These are phyloP conservation scores for Dioscorea dumetorum DNA, from an alignment of 106 monocot species.

Conservation along the genomic window DNA sequence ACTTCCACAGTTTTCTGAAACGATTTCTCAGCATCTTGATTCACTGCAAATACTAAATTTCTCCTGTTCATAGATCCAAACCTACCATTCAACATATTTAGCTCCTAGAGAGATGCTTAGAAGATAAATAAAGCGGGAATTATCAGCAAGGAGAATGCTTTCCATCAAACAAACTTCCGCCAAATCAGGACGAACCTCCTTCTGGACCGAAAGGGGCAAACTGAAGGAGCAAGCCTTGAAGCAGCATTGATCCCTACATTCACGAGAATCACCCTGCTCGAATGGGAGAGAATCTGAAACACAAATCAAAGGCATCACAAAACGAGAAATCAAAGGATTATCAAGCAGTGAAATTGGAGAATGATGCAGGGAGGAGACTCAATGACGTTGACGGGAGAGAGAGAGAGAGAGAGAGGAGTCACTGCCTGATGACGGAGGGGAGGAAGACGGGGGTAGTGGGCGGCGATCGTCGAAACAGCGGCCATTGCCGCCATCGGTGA, in stretches of 20 bases:
- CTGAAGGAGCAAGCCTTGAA: too few species aligned
- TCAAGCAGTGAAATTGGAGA: too few species aligned
- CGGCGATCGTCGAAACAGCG: background rate
- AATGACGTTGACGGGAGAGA: background rate
- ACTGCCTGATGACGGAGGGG: background rate
- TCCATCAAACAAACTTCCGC: too few species aligned
- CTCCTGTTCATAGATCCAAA: conserved; percentile 42
- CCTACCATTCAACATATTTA: background rate
- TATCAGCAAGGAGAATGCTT: too few species aligned
- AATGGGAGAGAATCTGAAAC: too few species aligned
- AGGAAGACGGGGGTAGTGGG: background rate
- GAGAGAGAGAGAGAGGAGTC: background rate
- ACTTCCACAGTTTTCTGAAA: conserved; percentile 88
- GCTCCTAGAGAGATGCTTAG: background rate
- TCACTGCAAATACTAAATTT: conserved; percentile 47
- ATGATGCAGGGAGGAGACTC: too few species aligned
- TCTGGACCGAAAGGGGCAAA: too few species aligned
- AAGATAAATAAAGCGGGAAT: background rate
- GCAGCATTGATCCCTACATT: too few species aligned
- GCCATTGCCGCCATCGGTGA: background rate
- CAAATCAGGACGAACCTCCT: too few species aligned
- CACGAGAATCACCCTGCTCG: too few species aligned
- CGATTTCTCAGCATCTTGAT: conserved; percentile 76
- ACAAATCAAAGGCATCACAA: too few species aligned
- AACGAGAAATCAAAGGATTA: too few species aligned